phyloP scores from a whole-genome alignment of 1,139 yeast genomes.

The Pichia sp. region DNA sequence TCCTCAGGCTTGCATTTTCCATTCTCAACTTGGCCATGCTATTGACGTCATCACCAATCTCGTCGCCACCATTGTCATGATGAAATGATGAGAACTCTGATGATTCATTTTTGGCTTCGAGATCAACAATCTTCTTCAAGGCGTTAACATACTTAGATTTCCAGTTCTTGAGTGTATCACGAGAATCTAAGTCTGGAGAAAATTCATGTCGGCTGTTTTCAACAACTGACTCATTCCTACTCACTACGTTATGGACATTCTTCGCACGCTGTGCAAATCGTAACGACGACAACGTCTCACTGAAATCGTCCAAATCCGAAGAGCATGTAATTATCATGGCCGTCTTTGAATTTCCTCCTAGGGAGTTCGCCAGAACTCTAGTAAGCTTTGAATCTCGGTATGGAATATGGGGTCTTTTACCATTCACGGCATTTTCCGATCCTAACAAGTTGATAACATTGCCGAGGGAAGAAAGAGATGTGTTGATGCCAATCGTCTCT shows the following conservation, averaged over 20 bases:
- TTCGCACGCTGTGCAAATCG: conserved; percentile 81
- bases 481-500: conserved; percentile 81
- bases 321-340: conserved; percentile 77
- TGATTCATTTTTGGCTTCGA: conserved; percentile 12
- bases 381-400: conserved; percentile 84
- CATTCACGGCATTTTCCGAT: not conserved
- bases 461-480: conserved; percentile 73
- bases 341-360: conserved; percentile 86
- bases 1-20: conserved; percentile 2
- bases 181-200: not conserved
- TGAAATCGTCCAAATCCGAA: conserved; percentile 55
- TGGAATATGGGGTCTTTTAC: conserved; percentile 48
- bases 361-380: conserved; percentile 73
- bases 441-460: conserved; percentile 78
- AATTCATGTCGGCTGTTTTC: conserved; percentile 41
- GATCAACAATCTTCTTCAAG: conserved; percentile 13
- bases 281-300: conserved; percentile 72
- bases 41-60: not conserved
- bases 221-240: conserved; percentile 18
- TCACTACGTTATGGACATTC: conserved; percentile 25
- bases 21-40: not conserved
- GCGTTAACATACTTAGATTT: conserved; percentile 12
- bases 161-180: conserved; percentile 5
- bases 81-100: not conserved
- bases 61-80: not conserved